A percentile compares a stretch with the other conserved stretches of the same genome.
These are phyloP conservation scores for Dactylorhiza incarnata DNA, from an alignment of 106 monocot genomes.

Conservation along the genomic window DNA sequence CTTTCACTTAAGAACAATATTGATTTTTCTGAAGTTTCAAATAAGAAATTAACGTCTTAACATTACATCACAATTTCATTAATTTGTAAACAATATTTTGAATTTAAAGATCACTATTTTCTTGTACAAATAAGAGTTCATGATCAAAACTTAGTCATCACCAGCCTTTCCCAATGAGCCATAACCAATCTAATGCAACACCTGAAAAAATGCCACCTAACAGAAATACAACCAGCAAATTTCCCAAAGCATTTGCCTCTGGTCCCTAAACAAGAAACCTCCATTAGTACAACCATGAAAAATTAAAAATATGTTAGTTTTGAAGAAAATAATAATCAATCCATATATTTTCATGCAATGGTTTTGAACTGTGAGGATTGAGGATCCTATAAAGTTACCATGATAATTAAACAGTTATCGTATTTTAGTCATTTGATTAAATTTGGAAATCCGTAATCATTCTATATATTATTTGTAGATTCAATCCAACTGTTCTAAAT, in stretches of 20 bases:
- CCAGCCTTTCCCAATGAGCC: constrained; percentile 27
- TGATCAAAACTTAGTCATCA: neutral
- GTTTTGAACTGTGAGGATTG: neutral
- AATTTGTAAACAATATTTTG: neutral
- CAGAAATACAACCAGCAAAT: constrained; percentile 15
- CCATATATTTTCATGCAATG: neutral
- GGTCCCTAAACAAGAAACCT: constrained; percentile 13
- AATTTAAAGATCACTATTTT: neutral
- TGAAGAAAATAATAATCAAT: neutral
- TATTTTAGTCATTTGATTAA: no score
- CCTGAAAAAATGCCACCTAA: constrained; percentile 15
- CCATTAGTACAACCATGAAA: neutral
- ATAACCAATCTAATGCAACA: constrained; percentile 19
- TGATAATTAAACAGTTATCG: no score
- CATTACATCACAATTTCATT: neutral
- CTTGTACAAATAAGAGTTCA: neutral
- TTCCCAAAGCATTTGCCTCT: constrained; percentile 19
- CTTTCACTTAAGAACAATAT: neutral
- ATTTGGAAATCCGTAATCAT: no score
- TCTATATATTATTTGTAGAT: no score
- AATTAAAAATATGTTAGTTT: neutral
- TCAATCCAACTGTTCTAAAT: no score
- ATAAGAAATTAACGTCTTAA: neutral
- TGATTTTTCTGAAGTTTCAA: neutral
- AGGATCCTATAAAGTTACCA: no score